These are phyloP conservation scores for Trypanosoma brucei DNA, from an alignment of 208 protist genomes.

Conservation along the genomic window DNA sequence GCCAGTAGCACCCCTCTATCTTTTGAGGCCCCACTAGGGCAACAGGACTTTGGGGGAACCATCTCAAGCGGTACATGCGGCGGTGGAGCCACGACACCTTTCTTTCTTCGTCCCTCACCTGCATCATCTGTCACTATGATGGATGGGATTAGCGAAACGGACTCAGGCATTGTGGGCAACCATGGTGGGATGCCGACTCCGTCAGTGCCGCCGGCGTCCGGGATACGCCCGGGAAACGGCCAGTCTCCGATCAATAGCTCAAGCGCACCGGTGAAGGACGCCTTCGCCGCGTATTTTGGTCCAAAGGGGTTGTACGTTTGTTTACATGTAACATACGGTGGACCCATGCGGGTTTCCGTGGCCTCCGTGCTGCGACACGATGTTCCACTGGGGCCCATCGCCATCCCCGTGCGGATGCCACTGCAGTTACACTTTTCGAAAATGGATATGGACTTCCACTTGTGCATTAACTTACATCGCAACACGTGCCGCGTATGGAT, in stretches of 20 bases:
- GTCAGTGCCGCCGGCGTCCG: not conserved
- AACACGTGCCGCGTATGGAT: slow-evolving; percentile 63
- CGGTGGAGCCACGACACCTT: not conserved
- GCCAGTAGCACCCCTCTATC: slow-evolving; percentile 1
- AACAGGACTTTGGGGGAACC: not conserved
- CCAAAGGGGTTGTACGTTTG: slow-evolving; percentile 55
- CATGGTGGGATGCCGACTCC: not conserved
- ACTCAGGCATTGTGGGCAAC: not conserved
- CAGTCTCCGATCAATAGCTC: not conserved
- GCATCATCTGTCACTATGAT: not conserved
- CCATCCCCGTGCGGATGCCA: slow-evolving; percentile 59
- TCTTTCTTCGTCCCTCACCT: not conserved
- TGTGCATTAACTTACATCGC: slow-evolving; percentile 62
- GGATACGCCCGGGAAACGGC: not conserved
- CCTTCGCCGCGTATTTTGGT: slow-evolving; percentile 44
- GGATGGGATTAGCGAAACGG: slow-evolving; percentile 2
- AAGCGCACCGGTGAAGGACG: slow-evolving; percentile 15
- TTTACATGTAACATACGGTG: slow-evolving; percentile 83
- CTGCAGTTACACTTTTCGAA: slow-evolving; percentile 49
- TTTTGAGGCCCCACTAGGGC: not conserved
- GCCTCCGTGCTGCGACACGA: slow-evolving; percentile 50
- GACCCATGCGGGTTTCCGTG: slow-evolving; percentile 50
- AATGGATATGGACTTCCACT: slow-evolving; percentile 73
- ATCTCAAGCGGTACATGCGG: not conserved
- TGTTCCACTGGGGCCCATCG: slow-evolving; percentile 33